Conservation (phyloP, 2,329 filamentous ascomycete species). For the Fusarium goolgardi region DNA sequence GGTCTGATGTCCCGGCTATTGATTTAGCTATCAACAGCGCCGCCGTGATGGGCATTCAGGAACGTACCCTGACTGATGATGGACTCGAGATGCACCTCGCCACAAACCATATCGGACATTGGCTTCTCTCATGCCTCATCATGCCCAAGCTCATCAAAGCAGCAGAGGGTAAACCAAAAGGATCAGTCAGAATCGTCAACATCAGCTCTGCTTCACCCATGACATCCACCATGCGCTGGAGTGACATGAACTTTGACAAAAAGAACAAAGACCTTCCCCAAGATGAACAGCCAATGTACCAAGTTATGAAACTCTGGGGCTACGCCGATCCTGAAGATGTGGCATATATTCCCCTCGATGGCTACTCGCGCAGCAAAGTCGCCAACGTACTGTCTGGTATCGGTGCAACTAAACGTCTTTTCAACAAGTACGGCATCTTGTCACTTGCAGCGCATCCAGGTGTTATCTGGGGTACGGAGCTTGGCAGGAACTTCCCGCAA, state of each 20-base stretch:
- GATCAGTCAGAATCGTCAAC: slow-evolving; percentile 11
- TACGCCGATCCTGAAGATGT: not conserved
- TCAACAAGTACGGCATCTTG: slow-evolving; percentile 2
- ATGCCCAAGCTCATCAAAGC: slow-evolving; percentile 24
- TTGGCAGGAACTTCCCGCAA: not conserved
- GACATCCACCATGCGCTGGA: slow-evolving; percentile 11
- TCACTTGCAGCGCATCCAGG: slow-evolving; percentile 3
- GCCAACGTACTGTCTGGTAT: slow-evolving; percentile 23
- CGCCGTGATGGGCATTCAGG: not conserved
- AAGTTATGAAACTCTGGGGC: slow-evolving; percentile 13
- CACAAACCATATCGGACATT: slow-evolving; percentile 18
- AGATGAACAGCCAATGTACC: not conserved
- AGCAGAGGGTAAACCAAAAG: not conserved
- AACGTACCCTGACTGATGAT: not conserved
- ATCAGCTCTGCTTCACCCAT: slow-evolving; percentile 1
- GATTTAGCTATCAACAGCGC: slow-evolving; percentile 7
- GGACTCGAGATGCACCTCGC: slow-evolving; percentile 15
- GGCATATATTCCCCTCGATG: not conserved
- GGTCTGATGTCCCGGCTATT: not conserved
- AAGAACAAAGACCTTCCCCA: slow-evolving; percentile 19
- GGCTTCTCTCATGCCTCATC: slow-evolving; percentile 2
- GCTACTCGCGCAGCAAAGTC: slow-evolving; percentile 12
- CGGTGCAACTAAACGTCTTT: slow-evolving; percentile 6
- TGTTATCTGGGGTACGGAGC: slow-evolving; percentile 2
- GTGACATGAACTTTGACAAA: slow-evolving; percentile 19